These are phyloP conservation scores for Crithidia sp. DNA, from an alignment of 208 protist species.

Conservation along the genomic window DNA sequence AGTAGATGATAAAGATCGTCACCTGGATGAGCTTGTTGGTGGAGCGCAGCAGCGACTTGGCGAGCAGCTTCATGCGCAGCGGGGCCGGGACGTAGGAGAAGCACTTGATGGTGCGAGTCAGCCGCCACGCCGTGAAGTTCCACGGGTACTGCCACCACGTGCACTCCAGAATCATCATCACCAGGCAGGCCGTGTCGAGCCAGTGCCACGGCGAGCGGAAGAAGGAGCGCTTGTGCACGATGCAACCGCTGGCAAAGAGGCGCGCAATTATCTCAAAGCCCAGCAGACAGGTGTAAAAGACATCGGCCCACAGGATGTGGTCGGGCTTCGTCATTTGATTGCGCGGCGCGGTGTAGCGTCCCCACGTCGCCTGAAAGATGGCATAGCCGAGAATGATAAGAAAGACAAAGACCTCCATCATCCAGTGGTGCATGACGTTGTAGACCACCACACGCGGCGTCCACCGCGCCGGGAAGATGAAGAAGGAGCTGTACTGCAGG, in stretches of 20 bases:
- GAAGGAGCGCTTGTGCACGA: constrained; percentile 81
- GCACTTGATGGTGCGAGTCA: constrained; percentile 88
- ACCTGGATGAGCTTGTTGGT: constrained; percentile 75
- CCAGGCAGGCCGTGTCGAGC: constrained; percentile 89
- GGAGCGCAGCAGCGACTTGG: constrained; percentile 87
- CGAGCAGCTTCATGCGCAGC: constrained; percentile 83
- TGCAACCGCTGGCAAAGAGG: constrained; percentile 84
- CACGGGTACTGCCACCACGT: constrained; percentile 72
- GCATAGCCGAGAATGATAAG: constrained; percentile 81
- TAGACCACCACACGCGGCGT: constrained; percentile 88
- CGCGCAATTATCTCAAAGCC: constrained; percentile 83
- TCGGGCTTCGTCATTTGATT: constrained; percentile 55
- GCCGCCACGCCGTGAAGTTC: constrained; percentile 89
- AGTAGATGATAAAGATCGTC: constrained; percentile 75
- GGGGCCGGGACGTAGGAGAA: constrained; percentile 76
- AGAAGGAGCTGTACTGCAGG: constrained; percentile 83
- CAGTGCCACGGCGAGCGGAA: constrained; percentile 92
- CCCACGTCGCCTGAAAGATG: constrained; percentile 88
- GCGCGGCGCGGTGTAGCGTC: constrained; percentile 50
- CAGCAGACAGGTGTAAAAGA: constrained; percentile 87
- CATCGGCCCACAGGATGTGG: constrained; percentile 83
- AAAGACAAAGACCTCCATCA: constrained; percentile 77
- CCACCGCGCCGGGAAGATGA: constrained; percentile 84
- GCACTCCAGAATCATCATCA: constrained; percentile 81
- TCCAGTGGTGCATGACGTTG: constrained; percentile 92